These are phyloP conservation scores for Phytophthora vignae DNA, from an alignment of 352 stramenopile species.

Conservation along the genomic window DNA sequence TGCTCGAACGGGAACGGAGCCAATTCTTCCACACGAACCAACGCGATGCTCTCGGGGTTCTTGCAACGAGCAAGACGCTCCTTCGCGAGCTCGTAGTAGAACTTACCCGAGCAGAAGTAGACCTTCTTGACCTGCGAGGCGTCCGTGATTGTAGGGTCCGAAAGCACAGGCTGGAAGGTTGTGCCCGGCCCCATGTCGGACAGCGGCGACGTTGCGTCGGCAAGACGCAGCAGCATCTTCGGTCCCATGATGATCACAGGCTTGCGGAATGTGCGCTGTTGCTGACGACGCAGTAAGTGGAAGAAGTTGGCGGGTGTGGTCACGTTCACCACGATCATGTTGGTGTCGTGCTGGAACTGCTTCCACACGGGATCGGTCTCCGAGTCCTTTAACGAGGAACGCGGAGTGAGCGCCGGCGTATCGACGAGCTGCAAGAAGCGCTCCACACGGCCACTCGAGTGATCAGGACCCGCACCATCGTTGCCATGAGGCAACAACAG, in stretches of 20 bases:
- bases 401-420: slow-evolving; percentile 58
- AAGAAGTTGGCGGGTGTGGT: slow-evolving; percentile 97
- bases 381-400: slow-evolving; percentile 41
- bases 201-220: slow-evolving; percentile 73
- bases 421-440: slow-evolving; percentile 91
- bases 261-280: slow-evolving; percentile 78
- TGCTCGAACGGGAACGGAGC: slow-evolving; percentile 88
- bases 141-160: slow-evolving; percentile 58
- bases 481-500: slow-evolving; percentile 90
- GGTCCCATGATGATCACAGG: slow-evolving; percentile 80
- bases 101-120: slow-evolving; percentile 85
- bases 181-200: slow-evolving; percentile 66
- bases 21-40: slow-evolving; percentile 84
- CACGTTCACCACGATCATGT: slow-evolving; percentile 87
- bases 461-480: slow-evolving; percentile 88
- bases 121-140: slow-evolving; percentile 68
- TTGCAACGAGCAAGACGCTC: slow-evolving; percentile 60
- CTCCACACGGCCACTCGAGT: slow-evolving; percentile 86
- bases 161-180: slow-evolving; percentile 73
- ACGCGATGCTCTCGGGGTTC: slow-evolving; percentile 59
- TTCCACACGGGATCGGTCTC: slow-evolving; percentile 50
- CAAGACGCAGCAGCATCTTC: slow-evolving; percentile 79
- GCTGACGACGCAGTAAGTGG: slow-evolving; percentile 94
- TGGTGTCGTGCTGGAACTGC: slow-evolving; percentile 75
- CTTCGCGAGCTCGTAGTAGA: slow-evolving; percentile 88